These are phyloP conservation scores for Pseudogymnoascus sp. DNA, from an alignment of 2,329 filamentous ascomycete genomes.

Conservation along the genomic window DNA sequence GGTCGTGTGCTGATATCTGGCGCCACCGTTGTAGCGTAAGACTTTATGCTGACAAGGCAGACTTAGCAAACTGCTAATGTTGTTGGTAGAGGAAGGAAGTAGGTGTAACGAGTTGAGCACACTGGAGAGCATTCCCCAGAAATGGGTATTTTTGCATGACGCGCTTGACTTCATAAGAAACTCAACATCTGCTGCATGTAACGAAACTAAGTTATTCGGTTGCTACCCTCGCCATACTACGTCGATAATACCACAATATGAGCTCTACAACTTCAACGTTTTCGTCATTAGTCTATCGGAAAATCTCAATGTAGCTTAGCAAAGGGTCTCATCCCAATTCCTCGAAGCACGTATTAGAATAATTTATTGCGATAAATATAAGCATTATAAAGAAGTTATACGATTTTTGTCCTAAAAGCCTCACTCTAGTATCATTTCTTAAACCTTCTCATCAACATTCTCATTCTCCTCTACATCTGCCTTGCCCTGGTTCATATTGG, in stretches of 20 bases:
- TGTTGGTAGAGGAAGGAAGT: neutral
- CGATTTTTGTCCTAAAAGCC: neutral
- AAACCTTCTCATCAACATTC: neutral
- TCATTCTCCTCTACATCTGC: neutral
- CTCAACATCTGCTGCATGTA: neutral
- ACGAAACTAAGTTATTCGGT: neutral
- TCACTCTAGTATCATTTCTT: neutral
- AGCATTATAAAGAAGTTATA: neutral
- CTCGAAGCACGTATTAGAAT: neutral
- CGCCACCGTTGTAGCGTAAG: conserved; percentile 16
- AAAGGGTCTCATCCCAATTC: neutral
- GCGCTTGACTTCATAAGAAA: neutral
- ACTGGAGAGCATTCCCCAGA: neutral
- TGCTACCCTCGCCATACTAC: neutral
- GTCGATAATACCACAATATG: neutral
- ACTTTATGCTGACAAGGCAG: conserved; percentile 8
- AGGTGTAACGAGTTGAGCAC: neutral
- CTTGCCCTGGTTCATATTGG: neutral
- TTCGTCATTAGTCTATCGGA: neutral
- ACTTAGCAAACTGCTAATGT: neutral
- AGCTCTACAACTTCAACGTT: neutral
- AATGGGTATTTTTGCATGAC: neutral
- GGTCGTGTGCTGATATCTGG: neutral
- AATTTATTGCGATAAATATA: neutral
- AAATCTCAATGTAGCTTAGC: neutral